Base-by-base conservation (phyloP, 2,329 filamentous ascomycete genomes). In the Sclerotinia glacialis region DNA sequence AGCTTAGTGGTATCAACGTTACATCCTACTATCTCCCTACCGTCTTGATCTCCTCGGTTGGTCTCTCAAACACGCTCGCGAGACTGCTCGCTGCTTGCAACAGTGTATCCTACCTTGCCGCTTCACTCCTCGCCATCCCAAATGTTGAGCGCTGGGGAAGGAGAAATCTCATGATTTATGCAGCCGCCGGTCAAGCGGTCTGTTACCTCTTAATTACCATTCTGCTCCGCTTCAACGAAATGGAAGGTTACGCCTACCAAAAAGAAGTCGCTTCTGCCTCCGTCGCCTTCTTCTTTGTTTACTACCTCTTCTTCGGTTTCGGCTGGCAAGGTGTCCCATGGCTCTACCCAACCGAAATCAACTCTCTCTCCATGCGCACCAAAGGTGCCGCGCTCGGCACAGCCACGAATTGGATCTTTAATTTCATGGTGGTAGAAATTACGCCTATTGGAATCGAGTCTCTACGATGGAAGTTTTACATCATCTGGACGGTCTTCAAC, bases 161-260 rank as follows among this genome's bases (percentile, higher is more conserved):
- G 40, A 83, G 89, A n/a, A 84, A 85, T 72, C 83, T 92, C 68
- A 92, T 93, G 88, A 78, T 92, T 16, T 85, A 90, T 69, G 89
- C 89, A 61, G 85, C 86, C 0, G 78, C 83, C 31, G 86, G 86
- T 0, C 86, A 88, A 80, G 85, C 85, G n/a, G 74, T 87, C 85
- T 59, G 91, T 91, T 89, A 83, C 85, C 64, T 65, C 1, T 21
- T 65, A 9, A 65, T 65, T 1, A 65, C 64, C 1, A 81, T 91
- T 40, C 79, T 86, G 3, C 56, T 66, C 3, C 58, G 76, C 76
- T 9, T 74, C 72, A 55, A 70, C 67, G 44, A 74, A 73, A 16
- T 59, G 11, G 44, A 53, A 21, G 65, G 60, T 1, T 67, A 52
- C 18, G 46, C 50, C 2, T 34, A 67, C 28, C 65, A 55, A 50